A percentile compares a stretch with the other conserved stretches of the same genome.
phyloP scores from a whole-genome alignment of 1,284 basidiomycete genomes.

The Malassezia cuniculi region DNA sequence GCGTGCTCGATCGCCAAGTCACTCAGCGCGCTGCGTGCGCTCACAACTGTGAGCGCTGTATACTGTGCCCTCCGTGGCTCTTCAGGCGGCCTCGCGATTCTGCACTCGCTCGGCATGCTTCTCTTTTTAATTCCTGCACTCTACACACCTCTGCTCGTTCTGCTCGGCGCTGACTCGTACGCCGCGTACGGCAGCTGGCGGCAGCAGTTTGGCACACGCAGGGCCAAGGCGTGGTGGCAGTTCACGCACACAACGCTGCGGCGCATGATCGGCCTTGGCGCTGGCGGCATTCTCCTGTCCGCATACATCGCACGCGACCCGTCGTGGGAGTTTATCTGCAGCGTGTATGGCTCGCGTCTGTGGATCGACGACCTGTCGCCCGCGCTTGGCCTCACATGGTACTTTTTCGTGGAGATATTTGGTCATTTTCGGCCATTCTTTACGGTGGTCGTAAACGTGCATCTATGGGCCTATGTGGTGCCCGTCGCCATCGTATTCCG shows the following conservation, averaged over 20 bases:
- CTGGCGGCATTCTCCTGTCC: not conserved
- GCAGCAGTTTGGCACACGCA: constrained; percentile 2
- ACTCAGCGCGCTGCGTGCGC: constrained; percentile 6
- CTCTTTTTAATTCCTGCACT: constrained; percentile 4
- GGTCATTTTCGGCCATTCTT: constrained; percentile 94
- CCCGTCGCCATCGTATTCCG: constrained; percentile 67
- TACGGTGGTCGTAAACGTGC: constrained; percentile 82
- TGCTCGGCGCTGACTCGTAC: constrained; percentile 9
- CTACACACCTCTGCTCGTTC: constrained; percentile 2
- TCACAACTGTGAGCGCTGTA: constrained; percentile 1
- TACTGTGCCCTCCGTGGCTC: constrained; percentile 3
- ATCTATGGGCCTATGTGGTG: constrained; percentile 67
- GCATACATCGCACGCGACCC: constrained; percentile 1
- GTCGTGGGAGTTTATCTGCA: constrained; percentile 55
- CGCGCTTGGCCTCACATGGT: constrained; percentile 93
- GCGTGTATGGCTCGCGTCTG: constrained; percentile 48
- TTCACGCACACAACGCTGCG: constrained; percentile 2
- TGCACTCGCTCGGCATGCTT: constrained; percentile 3
- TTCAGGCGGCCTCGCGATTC: not conserved
- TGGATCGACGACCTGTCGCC: constrained; percentile 55
- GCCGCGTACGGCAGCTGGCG: constrained; percentile 10
- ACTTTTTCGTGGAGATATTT: constrained; percentile 99
- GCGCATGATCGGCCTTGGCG: not conserved
- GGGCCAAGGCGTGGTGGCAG: constrained; percentile 5
- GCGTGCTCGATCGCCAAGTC: constrained; percentile 10